Percentiles rank a stretch among this genome's conserved stretches.
These are phyloP conservation scores for Neckera pumila DNA, from an alignment of 225 moss, liverwort and hornwort genomes.

Conservation along the genomic window DNA sequence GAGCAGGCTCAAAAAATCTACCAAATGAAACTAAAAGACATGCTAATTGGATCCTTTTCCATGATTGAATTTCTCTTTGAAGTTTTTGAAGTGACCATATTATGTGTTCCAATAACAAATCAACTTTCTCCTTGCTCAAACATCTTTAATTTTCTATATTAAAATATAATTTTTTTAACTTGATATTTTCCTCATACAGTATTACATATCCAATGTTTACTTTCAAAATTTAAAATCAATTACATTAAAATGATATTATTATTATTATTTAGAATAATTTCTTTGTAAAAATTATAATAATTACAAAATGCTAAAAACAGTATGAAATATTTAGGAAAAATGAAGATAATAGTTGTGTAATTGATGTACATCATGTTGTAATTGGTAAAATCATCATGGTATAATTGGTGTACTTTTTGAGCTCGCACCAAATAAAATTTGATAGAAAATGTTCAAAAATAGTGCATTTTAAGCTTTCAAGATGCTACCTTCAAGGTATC, in stretches of 20 bases:
- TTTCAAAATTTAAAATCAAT: no score
- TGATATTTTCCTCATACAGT: no score
- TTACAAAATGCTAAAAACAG: neutral
- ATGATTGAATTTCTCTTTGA: neutral
- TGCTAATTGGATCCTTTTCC: neutral
- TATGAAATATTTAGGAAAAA: neutral
- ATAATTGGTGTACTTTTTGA: neutral
- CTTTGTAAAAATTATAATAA: neutral
- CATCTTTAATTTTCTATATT: no score
- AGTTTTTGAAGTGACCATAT: neutral
- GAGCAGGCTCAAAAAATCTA: neutral
- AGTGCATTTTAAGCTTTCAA: neutral
- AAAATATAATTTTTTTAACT: no score
- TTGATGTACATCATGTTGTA: no score
- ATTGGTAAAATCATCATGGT: no score
- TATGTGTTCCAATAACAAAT: neutral
- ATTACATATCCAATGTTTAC: no score
- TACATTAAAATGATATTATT: no score
- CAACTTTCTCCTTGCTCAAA: neutral
- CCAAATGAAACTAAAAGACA: neutral
- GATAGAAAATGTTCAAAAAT: neutral
- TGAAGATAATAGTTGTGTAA: neutral
- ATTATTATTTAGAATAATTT: neutral
- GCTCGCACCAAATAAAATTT: neutral
- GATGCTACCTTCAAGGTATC: no score